Evolutionary conservation across 1,139 yeast genomes (phyloP), one percentile per base, ranked within the genome.

Genomic region (Sugiyamaella sp.): DNA sequence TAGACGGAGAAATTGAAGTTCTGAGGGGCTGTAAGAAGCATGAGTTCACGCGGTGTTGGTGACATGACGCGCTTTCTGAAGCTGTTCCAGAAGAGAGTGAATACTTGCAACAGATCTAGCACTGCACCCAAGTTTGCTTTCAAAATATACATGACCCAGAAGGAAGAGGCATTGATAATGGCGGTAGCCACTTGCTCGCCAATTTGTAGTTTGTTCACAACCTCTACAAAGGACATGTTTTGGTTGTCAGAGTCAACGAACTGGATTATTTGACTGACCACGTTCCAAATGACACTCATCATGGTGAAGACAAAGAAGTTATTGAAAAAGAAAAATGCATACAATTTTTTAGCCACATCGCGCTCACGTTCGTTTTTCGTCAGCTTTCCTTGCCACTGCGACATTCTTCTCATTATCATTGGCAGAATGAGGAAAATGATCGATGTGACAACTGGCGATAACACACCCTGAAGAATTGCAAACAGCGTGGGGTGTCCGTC

Each of bases 91-190:
- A 68, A 9, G 9, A 73, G 58, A 3, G 65, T 59, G 46, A 70
- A 33, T 2, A 68, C 63, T 55, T 73, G 76, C 12, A 72, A 59
- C 6, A 73, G 55, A 50, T 69, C 72, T 9, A 70, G 54, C 33
- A 69, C 60, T 1, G 71, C 59, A 8, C 71, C 72, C 16, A 72
- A 48, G 45, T 69, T 66, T 10, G 69, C 70, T 19, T 73, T 66
- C 22, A 74, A 55, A 22, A 73, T 57, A 55, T 72, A 74, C 71
- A 73, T 69, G 22, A 73, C 74, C 77, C 77, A 74, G 60, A 74
- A 74, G 1, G 74, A 68, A 2, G 77, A 72, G 8, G 74, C 68
- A 37, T 69, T 64, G 51, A 73, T 68, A 50, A 74, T 66, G 3
- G 77, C 71, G 4, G 66, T 64, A 3, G 74, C 65, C 19, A 72